Base-by-base conservation (phyloP, 2,329 filamentous ascomycete genomes). In the Didymella pomorum region DNA sequence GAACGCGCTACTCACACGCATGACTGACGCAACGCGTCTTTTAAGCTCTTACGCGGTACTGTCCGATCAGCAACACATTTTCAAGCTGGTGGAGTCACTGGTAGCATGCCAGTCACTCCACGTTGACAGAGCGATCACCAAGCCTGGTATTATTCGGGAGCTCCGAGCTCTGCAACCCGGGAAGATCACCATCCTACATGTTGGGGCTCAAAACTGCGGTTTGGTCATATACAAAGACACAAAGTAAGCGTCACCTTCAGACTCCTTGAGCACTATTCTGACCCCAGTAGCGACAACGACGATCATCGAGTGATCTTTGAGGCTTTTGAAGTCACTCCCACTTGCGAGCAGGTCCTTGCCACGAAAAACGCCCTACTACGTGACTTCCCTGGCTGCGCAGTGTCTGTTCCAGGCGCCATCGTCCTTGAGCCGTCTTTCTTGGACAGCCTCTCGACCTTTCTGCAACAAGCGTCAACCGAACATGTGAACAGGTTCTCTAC, bases 271-370 rank as follows among this genome's bases (percentile, higher is more conserved):
- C 2, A 8, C 14, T 18, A 14, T 8, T 33, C 52, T 68, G 20
- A 68, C 49, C 25, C 5, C n/a, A 28, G 4, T 31, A 70, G 67
- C 14, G 21, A 44, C 1, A n/a, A 43, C 11, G 58, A 49, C 10
- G 53, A 62, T 20, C 42, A 53, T 4, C 44, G 37, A 20, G 61
- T 82, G 64, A 18, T 86, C 55, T 83, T 89, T 45, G 87, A 90
- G 69, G 79, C 79, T 0, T 89, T 89, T 54, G 87, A 90, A 68
- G 79, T 83, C 0, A 87, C 86, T 0, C 78, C 88, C 0, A 68
- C 69, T 0, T 84, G 83, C 1, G 78, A 84, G 42, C 73, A 80
- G 14, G 83, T 88, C 0, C 76, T 89, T 2, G 79, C 80, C 0
- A 73, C 84, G 0, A 72, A 83, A 20, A 79, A 79, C 25, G 81